Evolutionary conservation across 768 basidiomycete species (phyloP), one percentile per base, ranked within the genome.

Genomic region (Cubamyces lactineus): DNA sequence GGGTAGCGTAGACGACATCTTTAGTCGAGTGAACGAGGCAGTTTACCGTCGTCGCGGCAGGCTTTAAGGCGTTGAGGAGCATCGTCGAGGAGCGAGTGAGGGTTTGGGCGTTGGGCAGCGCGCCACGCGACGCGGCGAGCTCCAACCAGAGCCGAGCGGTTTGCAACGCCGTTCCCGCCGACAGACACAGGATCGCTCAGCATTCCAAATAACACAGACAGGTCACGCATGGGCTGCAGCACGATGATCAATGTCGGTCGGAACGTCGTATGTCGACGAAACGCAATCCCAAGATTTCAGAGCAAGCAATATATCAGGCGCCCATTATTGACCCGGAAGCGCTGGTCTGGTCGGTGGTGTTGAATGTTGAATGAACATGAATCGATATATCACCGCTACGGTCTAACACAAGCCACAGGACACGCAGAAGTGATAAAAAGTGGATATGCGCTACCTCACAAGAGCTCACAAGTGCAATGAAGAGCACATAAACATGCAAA

Each of bases 51-150:
- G 42, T 61, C 54, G 54, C 49, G n/a, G 59, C 50, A 23, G 62
- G 34, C 42, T 63, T 63, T 63, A 63, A 53, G 56, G 45, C 50
- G 39, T 21, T 43, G 56, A 52, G 26, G 43, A 63, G 21, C 62
- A 63, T 63, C 47, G 53, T 21, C 34, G n/a, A 28, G 52, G 60
- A 28, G 43, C 60, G 53, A 62, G 54, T 53, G 34, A 52, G 40
- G 39, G 17, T 4, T 49, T n/a, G 48, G 12, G 53, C 53, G 53
- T 53, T 53, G 53, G 40, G 53, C 53, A 53, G 53, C 53, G 53
- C 53, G 53, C 30, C 50, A 51, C 53, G 53, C 53, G 39, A 41
- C 53, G 50, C 34, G 30, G n/a, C 28, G 26, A 19, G 23, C 50
- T 21, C 53, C 54, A 56, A 56, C 54, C 54, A 56, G 28, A 34